Base-by-base conservation (phyloP, 306 rosid species). In the Gynostemma pentaphyllum region DNA sequence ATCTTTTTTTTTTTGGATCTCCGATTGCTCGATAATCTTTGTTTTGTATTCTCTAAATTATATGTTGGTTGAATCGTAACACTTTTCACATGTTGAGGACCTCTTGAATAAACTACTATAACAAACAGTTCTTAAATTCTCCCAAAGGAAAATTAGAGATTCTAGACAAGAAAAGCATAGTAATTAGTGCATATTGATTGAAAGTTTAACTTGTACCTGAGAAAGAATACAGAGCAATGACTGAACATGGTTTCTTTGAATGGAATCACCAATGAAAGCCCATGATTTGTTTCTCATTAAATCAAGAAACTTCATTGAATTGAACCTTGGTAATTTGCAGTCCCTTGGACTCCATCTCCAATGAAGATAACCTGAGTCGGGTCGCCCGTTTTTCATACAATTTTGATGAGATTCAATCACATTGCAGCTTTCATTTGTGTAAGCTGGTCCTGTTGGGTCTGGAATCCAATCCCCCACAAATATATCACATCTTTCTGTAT, bases 261-360 rank as follows among this genome's bases (percentile, higher is more conserved):
- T 91, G 70, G 97, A 91, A 78, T 85, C 96, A 2, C 96, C 95
- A 8, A 85, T 57, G 64, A 91, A 91, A 9, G 83, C 87, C 86
- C 79, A 85, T 51, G 80, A 77, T 70, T 75, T 85, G 59, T 79
- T 49, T 70, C 80, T 85, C 96, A 87, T 87, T 4, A 75, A 68
- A 74, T 70, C 39, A 54, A 91, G 89, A 74, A 91, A 87, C 28
- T 68, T 80, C 14, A 12, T 14, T 3, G 95, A 77, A 72, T 70
- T 69, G 70, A 91, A 87, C 75, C 70, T 83, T 21, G 87, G 82
- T 7, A 91, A 23, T 9, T 75, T 67, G 70, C 96, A 91, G 40
- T 72, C 82, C 34, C 70, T 55, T 29, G 97, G 97, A 0, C 14
- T 76, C 97, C 97, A 87, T 64, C 82, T 77, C 97, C 96, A 90